These are phyloP conservation scores for Candida ipomoeae DNA, from an alignment of 805 yeast species.

Conservation along the genomic window DNA sequence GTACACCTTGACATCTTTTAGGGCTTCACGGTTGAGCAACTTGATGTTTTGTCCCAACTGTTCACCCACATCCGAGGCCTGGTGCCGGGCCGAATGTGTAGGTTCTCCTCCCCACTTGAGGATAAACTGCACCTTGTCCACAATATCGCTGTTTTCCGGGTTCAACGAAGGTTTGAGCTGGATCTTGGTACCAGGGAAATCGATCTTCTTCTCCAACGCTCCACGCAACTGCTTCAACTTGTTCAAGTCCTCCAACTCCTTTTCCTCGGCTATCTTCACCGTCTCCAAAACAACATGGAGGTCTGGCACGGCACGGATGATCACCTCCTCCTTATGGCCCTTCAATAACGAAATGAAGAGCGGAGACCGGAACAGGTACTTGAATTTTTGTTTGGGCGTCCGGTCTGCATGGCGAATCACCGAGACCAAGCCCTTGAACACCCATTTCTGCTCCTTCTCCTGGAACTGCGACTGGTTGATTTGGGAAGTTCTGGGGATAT, in stretches of 20 bases:
- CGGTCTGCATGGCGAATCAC: conserved; percentile 97
- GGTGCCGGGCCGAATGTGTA: conserved; percentile 93
- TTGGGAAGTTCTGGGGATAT: conserved; percentile 32
- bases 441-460: conserved; percentile 88
- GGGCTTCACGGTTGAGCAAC: conserved; percentile 75
- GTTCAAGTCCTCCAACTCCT: conserved; percentile 71
- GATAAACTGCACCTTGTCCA: conserved; percentile 93
- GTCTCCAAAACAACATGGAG: conserved; percentile 82
- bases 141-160: conserved; percentile 54
- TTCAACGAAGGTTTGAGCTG: conserved; percentile 87
- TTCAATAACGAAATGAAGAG: conserved; percentile 80
- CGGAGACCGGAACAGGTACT: conserved; percentile 87
- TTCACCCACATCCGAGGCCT: conserved; percentile 93
- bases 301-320: conserved; percentile 85
- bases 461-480: conserved; percentile 40
- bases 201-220: conserved; percentile 84
- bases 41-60: conserved; percentile 90
- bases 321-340: conserved; percentile 95
- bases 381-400: conserved; percentile 97
- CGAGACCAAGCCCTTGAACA: conserved; percentile 85
- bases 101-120: conserved; percentile 99
- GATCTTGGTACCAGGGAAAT: conserved; percentile 93
- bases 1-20: conserved; percentile 79
- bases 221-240: conserved; percentile 72
- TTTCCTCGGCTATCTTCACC: conserved; percentile 73